Conservation (phyloP, 176 grass and related monocot species). For the Areca catechu region DNA sequence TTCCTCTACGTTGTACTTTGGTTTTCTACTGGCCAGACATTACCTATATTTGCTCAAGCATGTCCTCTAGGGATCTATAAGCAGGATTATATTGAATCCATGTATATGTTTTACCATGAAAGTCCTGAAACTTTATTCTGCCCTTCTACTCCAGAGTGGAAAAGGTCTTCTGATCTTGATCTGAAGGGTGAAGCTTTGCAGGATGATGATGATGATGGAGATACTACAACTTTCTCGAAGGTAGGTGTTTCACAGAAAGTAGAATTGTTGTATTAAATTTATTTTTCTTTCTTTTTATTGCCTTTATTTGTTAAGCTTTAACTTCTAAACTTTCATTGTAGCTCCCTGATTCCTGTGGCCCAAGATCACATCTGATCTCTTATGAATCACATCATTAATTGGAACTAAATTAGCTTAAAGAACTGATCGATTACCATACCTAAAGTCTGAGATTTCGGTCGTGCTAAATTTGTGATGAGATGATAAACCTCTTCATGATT, state of each 20-base stretch:
- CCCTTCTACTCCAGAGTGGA: conserved; percentile 90
- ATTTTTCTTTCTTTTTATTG: no score
- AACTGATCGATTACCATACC: no score
- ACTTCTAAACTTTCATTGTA: no score
- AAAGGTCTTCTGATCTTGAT: conserved; percentile 80
- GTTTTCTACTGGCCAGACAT: conserved; percentile 32
- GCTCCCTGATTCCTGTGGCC: no score
- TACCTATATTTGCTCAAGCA: conserved; percentile 66
- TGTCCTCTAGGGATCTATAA: conserved; percentile 97
- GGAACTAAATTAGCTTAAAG: no score
- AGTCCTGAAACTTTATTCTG: conserved; percentile 63
- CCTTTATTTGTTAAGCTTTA: no score
- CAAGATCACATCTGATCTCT: no score
- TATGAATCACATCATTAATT: no score
- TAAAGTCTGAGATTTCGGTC: no score
- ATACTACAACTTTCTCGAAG: conserved; percentile 26
- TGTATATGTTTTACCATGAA: conserved; percentile 97
- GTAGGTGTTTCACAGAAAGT: conserved; percentile 32
- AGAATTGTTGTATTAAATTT: no score
- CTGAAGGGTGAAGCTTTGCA: conserved; percentile 95
- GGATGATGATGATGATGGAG: conserved; percentile 65
- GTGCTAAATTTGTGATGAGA: no score
- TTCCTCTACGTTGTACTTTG: conserved; percentile 32
- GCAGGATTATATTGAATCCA: conserved; percentile 79
- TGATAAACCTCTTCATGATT: no score